Base-by-base conservation (phyloP, 1,139 yeast species). In the Zygoascus hellenicus region DNA sequence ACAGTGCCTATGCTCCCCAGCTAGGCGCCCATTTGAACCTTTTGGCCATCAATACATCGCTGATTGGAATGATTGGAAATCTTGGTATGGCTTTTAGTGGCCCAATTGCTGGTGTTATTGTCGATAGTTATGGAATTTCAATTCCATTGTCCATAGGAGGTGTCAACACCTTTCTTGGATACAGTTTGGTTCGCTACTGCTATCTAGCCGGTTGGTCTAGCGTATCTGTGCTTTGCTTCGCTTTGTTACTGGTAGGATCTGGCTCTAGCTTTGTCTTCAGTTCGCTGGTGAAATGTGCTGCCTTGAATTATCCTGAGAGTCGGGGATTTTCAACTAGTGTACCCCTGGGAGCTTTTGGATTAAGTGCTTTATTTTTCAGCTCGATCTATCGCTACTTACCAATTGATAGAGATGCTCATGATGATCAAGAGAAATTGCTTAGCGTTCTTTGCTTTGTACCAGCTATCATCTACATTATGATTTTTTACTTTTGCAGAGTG, bases 1-100 rank as follows among this genome's bases (percentile, higher is more conserved):
- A 78, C 60, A 76, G 81, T 28, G 81, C 83, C 5, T 80, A 78
- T 58, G 79, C 83, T 41, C 85, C 87, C 3, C 86, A 80, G 58
- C 67, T 80, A 52, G 83, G 85, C 2, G 65, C 67, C 22, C 70
- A 69, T 44, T 69, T 81, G 42, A 64, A 66, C 15, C 72, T 81
- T 51, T 61, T 74, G 4, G 85, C 80, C 10, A 72, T 82, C 0
- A 75, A 77, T 48, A 68, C 81, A 10, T 76, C 81, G 30, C 63
- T 71, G 22, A 75, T 81, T 3, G 85, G 84, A 2, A 69, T 79
- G 56, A 64, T 74, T 29, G 87, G 85, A 3, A 77, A 80, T 32
- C 62, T 80, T 35, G 83, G 85, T 1, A 74, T 77, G 49, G 79
- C 83, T 6, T 50, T 77, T 10, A 67, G 80, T 1, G 85, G 85